A percentile compares a stretch with the other conserved stretches of the same genome.
Conservation (phyloP, 2,329 filamentous ascomycete genomes). For the Alternaria infectoria region DNA sequence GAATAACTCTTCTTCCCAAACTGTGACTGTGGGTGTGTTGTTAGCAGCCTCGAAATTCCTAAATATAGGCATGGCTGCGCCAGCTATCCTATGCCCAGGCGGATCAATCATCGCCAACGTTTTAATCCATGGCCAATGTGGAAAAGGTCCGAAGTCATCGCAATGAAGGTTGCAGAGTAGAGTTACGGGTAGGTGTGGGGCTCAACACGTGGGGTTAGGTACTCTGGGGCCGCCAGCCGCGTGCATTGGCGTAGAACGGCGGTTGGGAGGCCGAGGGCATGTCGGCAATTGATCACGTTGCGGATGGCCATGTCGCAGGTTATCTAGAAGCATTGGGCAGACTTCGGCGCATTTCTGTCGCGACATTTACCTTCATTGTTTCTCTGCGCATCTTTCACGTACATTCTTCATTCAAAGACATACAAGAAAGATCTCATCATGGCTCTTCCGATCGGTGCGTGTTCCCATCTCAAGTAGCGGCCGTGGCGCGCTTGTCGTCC, state of each 20-base stretch:
- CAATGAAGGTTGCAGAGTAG: slow-evolving; percentile 7
- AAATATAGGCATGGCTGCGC: background rate
- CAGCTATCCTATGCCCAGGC: background rate
- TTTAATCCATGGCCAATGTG: background rate
- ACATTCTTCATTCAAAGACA: background rate
- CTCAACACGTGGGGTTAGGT: slow-evolving; percentile 13
- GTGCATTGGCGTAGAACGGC: slow-evolving; percentile 7
- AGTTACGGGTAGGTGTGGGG: slow-evolving; percentile 29
- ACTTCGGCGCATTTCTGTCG: background rate
- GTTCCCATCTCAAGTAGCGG: background rate
- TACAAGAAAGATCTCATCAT: slow-evolving; percentile 4
- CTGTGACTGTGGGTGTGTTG: background rate
- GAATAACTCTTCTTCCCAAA: no score
- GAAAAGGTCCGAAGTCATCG: background rate
- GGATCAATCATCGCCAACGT: background rate
- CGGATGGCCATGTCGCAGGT: slow-evolving; percentile 18
- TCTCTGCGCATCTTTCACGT: background rate
- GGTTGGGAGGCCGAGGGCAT: slow-evolving; percentile 24
- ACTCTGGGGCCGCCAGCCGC: slow-evolving; percentile 11
- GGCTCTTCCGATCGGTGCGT: slow-evolving; percentile 14
- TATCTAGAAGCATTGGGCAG: slow-evolving; percentile 10
- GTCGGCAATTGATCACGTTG: slow-evolving; percentile 39
- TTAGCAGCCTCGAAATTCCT: background rate
- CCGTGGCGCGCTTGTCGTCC: slow-evolving; percentile 3
- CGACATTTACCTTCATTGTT: background rate